phyloP scores from a whole-genome alignment of 1,284 basidiomycete species.

The Marasmius tenuissimus region DNA sequence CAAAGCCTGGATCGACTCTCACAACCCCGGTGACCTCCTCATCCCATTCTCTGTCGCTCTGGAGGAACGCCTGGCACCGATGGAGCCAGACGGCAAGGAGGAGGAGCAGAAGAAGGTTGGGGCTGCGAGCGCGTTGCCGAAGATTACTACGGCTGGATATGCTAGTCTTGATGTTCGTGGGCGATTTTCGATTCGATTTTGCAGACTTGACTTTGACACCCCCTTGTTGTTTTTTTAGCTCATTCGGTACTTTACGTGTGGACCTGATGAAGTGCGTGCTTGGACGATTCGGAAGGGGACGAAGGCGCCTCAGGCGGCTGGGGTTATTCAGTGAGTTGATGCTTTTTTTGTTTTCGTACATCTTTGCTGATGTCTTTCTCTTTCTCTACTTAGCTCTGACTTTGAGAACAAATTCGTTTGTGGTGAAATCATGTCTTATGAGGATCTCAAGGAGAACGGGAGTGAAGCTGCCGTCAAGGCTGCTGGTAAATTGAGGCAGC shows the following conservation, averaged over 20 bases:
- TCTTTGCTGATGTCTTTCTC: not conserved
- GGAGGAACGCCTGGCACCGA: conserved; percentile 83
- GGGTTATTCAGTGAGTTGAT: conserved; percentile 94
- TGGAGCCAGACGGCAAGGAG: conserved; percentile 73
- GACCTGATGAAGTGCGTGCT: conserved; percentile 94
- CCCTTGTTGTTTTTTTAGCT: conserved; percentile 56
- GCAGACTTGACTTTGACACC: too few species aligned
- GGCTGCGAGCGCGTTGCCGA: conserved; percentile 74
- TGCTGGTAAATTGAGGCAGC: conserved; percentile 93
- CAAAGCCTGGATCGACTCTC: conserved; percentile 96
- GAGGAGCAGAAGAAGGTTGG: conserved; percentile 78
- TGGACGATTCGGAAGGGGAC: conserved; percentile 96
- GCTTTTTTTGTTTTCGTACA: conserved; percentile 19
- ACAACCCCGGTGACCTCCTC: conserved; percentile 94
- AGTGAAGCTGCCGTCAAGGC: conserved; percentile 92
- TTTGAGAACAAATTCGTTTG: conserved; percentile 99
- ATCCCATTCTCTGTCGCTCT: conserved; percentile 98
- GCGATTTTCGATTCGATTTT: conserved; percentile 16
- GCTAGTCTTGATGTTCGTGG: conserved; percentile 71
- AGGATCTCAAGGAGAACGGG: conserved; percentile 91
- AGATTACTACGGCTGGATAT: conserved; percentile 94
- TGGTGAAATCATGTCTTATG: conserved; percentile 96
- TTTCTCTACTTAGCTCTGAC: conserved; percentile 61
- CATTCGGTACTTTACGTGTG: conserved; percentile 97
- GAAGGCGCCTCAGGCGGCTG: conserved; percentile 96